Percentiles rank a stretch among this genome's conserved stretches.
phyloP scores from a whole-genome alignment of 495 filamentous ascomycete species.

The Penicillium goetzii region DNA sequence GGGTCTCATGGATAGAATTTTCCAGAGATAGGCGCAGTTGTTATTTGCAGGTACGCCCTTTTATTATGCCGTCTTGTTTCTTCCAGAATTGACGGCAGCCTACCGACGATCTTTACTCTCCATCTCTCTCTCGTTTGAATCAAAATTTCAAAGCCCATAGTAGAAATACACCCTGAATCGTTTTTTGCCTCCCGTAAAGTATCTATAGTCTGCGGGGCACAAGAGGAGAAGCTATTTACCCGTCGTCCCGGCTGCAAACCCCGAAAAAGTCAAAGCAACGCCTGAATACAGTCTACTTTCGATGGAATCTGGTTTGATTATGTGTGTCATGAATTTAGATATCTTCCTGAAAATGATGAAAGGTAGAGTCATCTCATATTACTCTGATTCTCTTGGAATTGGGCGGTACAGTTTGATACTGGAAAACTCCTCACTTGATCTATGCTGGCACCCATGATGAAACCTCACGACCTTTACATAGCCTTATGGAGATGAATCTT shows the following conservation, averaged over 20 bases:
- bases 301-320: not conserved
- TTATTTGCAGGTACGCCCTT: not conserved
- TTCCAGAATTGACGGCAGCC: not conserved
- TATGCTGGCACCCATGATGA: not conserved
- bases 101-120: not conserved
- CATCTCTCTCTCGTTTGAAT: not conserved
- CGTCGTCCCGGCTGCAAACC: not conserved
- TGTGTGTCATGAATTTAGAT: not conserved
- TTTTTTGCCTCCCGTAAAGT: not conserved
- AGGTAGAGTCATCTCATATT: not conserved
- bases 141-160: not conserved
- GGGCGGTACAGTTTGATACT: not conserved
- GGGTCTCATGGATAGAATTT: not conserved
- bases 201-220: not conserved
- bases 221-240: not conserved
- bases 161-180: not conserved
- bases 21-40: not conserved
- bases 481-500: not conserved
- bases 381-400: not conserved
- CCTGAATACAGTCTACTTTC: not conserved
- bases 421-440: not conserved
- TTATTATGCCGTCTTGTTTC: not conserved
- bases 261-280: not conserved
- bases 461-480: not conserved
- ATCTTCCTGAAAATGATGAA: not conserved